These are phyloP conservation scores for Madurella mycetomatis DNA, from an alignment of 2,329 filamentous ascomycete genomes.

Conservation along the genomic window DNA sequence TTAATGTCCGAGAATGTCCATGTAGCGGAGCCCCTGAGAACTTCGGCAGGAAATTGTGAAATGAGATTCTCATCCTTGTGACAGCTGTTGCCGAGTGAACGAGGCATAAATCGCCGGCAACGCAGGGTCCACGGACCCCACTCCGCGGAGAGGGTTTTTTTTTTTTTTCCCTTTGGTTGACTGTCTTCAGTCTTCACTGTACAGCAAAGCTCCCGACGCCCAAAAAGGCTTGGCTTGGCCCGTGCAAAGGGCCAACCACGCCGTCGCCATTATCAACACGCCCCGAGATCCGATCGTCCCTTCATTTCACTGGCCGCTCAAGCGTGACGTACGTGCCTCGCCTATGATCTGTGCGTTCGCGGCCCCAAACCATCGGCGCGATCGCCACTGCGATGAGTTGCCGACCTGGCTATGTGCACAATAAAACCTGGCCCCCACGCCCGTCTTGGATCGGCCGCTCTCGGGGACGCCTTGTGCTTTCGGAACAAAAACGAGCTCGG, in stretches of 20 bases:
- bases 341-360: background rate
- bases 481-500: no score
- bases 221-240: background rate
- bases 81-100: slow-evolving; percentile 1
- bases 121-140: background rate
- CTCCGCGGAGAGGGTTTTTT: slow-evolving; percentile 11
- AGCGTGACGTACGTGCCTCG: background rate
- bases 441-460: background rate
- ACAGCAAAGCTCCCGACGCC: no score
- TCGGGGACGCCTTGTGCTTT: no score
- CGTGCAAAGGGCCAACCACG: background rate
- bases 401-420: background rate
- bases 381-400: slow-evolving; percentile 2
- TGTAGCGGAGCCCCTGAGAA: slow-evolving; percentile 8
- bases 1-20: slow-evolving; percentile 15
- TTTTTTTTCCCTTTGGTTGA: background rate
- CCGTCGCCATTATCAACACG: slow-evolving; percentile 7
- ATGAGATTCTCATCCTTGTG: slow-evolving; percentile 5
- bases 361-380: background rate
- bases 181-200: background rate
- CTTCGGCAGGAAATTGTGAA: slow-evolving; percentile 6
- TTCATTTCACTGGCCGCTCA: background rate
- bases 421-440: background rate
- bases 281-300: background rate
- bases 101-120: no score